Base-by-base conservation (phyloP, 2,329 filamentous ascomycete species). In the Penicillium sp. region DNA sequence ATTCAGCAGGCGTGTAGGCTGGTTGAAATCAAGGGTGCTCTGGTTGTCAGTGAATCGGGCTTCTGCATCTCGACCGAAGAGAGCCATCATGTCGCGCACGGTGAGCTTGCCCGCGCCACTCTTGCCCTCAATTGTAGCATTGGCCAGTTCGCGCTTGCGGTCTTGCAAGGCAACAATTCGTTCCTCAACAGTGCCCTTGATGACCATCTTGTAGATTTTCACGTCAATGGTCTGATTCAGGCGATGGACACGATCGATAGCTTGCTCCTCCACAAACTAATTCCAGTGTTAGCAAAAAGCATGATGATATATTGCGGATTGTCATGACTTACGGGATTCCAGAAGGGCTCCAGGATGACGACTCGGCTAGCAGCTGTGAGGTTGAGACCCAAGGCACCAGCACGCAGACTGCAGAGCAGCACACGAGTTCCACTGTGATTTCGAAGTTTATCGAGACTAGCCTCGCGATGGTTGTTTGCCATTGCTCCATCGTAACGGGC, bases 221-320 rank as follows among this genome's bases (percentile, higher is more conserved):
- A 99, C 93, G 65, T 97, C 91, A 34, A 92, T 80, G 1, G 89
- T 96, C 72, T 99, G 93, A 34, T 95, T 97, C 45, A 99, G 85
- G n/a, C 93, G 89, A 68, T 99, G 93, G 22, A 99, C 93, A 46
- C 93, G 89, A 71, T 99, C 93, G 60, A 99, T 99, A 41, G 93
- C 93, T 77, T 99, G 93, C 69, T 99, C 93, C 75, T 99, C 93
- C 29, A 99, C 89, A 65, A 99, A 99, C 81, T 88, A 59, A n/a
- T 48, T 43, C 30, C 12, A 12, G 11, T 22, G 31, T 58, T 45
- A 65, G 57, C 40, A 50, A 14, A 47, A 31, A 54, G 12, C 22
- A 11, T 46, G 36, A 55, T 57, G 44, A 58, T 4, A 6, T 25
- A 49, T 3, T 48, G 30, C 14, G 27, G 10, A 30, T 22, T 18